phyloP scores from a whole-genome alignment of 441 rosid species.

The Arabidopsis lyrata region DNA sequence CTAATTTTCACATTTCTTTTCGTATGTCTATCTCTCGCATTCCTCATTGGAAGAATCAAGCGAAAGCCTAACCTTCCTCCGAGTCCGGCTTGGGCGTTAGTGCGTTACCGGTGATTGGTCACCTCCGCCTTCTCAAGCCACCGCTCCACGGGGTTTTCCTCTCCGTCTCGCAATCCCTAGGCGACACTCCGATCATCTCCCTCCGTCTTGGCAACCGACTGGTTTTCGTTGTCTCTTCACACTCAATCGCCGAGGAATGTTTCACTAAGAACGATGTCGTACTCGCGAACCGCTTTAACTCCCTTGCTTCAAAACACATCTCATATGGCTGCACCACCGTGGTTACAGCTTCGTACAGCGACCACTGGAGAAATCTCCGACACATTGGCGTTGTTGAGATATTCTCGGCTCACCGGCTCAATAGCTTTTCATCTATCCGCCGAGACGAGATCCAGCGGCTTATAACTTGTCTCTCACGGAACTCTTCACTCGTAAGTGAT shows the following conservation, averaged over 20 bases:
- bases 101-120: no score
- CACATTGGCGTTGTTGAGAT: no score
- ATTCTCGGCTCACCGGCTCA: no score
- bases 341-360: conserved; percentile 32
- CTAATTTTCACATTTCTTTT: no score
- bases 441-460: no score
- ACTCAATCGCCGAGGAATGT: conserved; percentile 54
- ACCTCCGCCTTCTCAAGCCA: not conserved
- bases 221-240: conserved; percentile 54
- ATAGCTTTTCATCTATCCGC: no score
- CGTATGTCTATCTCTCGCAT: no score
- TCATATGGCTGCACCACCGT: conserved; percentile 30
- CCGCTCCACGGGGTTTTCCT: conserved; percentile 7
- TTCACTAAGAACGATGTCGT: conserved; percentile 57
- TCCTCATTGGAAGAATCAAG: no score
- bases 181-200: conserved; percentile 26
- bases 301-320: conserved; percentile 47
- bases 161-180: not conserved
- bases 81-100: no score
- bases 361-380: no score
- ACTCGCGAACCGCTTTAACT: conserved; percentile 53
- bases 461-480: no score
- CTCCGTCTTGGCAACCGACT: conserved; percentile 57
- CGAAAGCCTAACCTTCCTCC: no score
- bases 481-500: conserved; percentile 19